Base-by-base conservation (phyloP, 2,329 filamentous ascomycete genomes). In the Penicillium thymicola region DNA sequence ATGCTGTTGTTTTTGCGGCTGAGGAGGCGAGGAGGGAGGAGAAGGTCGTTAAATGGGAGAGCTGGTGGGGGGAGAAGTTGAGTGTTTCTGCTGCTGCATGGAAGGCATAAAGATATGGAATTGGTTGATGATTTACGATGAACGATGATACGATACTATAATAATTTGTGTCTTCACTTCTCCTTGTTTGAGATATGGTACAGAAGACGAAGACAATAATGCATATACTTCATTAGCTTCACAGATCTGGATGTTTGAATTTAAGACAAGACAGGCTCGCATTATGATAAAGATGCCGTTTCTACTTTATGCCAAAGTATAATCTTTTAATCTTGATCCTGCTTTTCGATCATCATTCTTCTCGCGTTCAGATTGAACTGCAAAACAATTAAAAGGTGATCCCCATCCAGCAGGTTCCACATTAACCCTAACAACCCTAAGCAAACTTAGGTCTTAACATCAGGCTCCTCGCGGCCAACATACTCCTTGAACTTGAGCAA, bases 401-500 rank as follows among this genome's bases (percentile, higher is more conserved):
- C 28, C 58, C 62, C 65, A 65, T 63, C 63, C 64, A 65, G 64
- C 62, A 59, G 64, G 60, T 60, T 54, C 62, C 57, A 60, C 57
- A 41, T 48, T 37, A 49, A 53, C 37, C 55, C 49, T 54, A 47
- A 45, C 14, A 56, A 34, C 13, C 13, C 18, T 38, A 42, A 25
- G 18, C 18, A 16, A 30, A 25, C 60, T 78, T 87, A 97, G 59
- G 93, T 99, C 87, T 92, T 96, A 70, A 99, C 94, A 78, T 96
- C 91, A 36, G 94, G 94, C 81, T 96, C 89, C 68, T 91, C 91
- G 59, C 92, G 88, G 72, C 92, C 92, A 67, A 97, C 86, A 73
- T 89, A 92, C 81, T 97, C 89, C 82, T 97, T 90, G 76, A 99
- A 88, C 82, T 93, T 92, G 72, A 99, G 82, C 58, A 99, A 81